Percentiles rank a stretch among this genome's conserved stretches.
These are phyloP conservation scores for Pichia scutulata DNA, from an alignment of 805 yeast genomes.

Conservation along the genomic window DNA sequence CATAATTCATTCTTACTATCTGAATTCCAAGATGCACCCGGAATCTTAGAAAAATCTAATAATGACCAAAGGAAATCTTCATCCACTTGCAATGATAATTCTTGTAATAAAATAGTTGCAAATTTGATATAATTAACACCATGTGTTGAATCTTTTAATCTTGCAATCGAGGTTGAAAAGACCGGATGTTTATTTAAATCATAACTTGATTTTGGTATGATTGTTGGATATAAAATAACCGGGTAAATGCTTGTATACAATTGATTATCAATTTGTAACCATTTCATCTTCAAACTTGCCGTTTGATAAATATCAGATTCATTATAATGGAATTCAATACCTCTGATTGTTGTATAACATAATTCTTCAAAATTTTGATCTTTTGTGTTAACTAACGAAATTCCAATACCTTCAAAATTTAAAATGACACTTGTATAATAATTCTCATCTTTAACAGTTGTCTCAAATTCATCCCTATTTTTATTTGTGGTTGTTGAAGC, in stretches of 20 bases:
- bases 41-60: slow-evolving; percentile 70
- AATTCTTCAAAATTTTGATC: slow-evolving; percentile 54
- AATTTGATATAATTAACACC: slow-evolving; percentile 88
- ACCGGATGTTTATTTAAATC: slow-evolving; percentile 90
- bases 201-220: slow-evolving; percentile 72
- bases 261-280: slow-evolving; percentile 94
- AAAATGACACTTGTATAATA: slow-evolving; percentile 47
- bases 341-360: slow-evolving; percentile 74
- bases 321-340: slow-evolving; percentile 71
- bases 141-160: slow-evolving; percentile 80
- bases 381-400: slow-evolving; percentile 66
- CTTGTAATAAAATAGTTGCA: slow-evolving; percentile 84
- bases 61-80: slow-evolving; percentile 85
- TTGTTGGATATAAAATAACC: slow-evolving; percentile 81
- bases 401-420: slow-evolving; percentile 76
- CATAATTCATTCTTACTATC: slow-evolving; percentile 37
- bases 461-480: slow-evolving; percentile 45
- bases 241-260: slow-evolving; percentile 84
- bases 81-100: slow-evolving; percentile 85
- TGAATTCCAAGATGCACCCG: slow-evolving; percentile 72
- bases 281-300: slow-evolving; percentile 70
- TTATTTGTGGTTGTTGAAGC: background rate
- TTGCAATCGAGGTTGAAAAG: slow-evolving; percentile 75
- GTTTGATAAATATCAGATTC: slow-evolving; percentile 83
- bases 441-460: slow-evolving; percentile 45